Evolutionary conservation across 495 filamentous ascomycete species (phyloP).

Genomic region (Lophium mytilinum): DNA sequence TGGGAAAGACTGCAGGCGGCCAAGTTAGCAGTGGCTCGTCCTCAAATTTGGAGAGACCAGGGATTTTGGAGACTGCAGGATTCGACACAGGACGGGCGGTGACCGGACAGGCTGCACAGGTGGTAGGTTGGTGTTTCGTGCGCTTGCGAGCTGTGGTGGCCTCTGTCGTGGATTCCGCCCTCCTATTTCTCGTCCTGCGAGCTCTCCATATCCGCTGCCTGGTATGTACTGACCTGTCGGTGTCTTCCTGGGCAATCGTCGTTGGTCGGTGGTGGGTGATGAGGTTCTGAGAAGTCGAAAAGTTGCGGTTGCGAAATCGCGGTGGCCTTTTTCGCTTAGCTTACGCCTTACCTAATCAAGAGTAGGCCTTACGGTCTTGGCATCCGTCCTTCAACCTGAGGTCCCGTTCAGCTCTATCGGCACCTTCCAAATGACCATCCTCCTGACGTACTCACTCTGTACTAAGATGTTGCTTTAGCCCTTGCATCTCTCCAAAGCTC

Average conservation of each 20-base stretch:
- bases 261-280: constrained; percentile 7
- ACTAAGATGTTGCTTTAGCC: no score
- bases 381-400: neutral
- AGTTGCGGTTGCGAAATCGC: constrained; percentile 2
- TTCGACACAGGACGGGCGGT: no score
- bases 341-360: neutral
- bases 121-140: no score
- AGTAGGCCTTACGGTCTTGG: neutral
- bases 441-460: no score
- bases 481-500: no score
- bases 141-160: neutral
- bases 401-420: no score
- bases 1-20: constrained; percentile 41
- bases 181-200: neutral
- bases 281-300: neutral
- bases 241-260: constrained; percentile 10
- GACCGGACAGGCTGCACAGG: no score
- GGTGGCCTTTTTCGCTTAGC: constrained; percentile 12
- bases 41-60: neutral
- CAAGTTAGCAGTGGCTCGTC: constrained; percentile 4
- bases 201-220: no score
- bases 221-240: constrained; percentile 2
- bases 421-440: no score
- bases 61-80: neutral
- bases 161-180: neutral